Evolutionary conservation across 768 basidiomycete species (phyloP).

Genomic region (Collybia mongolica): DNA sequence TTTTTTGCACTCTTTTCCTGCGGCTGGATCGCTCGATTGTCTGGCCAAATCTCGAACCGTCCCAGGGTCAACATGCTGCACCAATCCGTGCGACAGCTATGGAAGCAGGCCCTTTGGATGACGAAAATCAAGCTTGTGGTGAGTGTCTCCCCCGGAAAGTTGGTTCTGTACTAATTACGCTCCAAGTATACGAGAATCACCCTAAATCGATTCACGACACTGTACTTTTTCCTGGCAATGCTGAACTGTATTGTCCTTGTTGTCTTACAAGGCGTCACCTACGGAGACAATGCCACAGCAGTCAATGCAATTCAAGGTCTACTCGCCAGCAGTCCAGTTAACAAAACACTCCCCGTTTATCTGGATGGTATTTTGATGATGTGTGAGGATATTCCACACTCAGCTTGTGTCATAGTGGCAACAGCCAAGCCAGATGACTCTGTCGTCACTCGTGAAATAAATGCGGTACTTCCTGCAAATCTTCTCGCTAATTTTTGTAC

Average conservation of each 20-base stretch:
- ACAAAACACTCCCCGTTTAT: constrained; percentile 20
- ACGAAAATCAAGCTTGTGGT: constrained; percentile 27
- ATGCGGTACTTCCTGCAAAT: neutral
- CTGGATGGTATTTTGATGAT: constrained; percentile 23
- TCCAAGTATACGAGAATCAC: constrained; percentile 46
- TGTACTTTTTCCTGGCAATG: constrained; percentile 48
- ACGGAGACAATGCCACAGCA: constrained; percentile 33
- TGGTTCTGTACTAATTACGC: neutral
- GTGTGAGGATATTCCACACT: constrained; percentile 38
- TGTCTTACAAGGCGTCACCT: constrained; percentile 37
- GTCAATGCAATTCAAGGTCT: constrained; percentile 28
- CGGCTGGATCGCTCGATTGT: constrained; percentile 4
- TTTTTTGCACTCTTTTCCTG: neutral
- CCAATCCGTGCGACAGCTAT: constrained; percentile 4
- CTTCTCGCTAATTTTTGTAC: too few relatives aligned
- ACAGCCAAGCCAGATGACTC: neutral
- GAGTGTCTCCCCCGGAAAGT: constrained; percentile 5
- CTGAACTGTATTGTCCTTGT: constrained; percentile 38
- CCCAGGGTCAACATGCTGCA: constrained; percentile 5
- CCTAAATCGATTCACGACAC: constrained; percentile 44
- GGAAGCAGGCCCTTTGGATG: constrained; percentile 19
- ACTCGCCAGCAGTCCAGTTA: constrained; percentile 25
- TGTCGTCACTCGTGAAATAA: neutral
- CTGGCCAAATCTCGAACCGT: neutral
- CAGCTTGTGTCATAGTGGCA: too few relatives aligned